Conservation (phyloP, 208 protist species). For the Porcisia deanei region DNA sequence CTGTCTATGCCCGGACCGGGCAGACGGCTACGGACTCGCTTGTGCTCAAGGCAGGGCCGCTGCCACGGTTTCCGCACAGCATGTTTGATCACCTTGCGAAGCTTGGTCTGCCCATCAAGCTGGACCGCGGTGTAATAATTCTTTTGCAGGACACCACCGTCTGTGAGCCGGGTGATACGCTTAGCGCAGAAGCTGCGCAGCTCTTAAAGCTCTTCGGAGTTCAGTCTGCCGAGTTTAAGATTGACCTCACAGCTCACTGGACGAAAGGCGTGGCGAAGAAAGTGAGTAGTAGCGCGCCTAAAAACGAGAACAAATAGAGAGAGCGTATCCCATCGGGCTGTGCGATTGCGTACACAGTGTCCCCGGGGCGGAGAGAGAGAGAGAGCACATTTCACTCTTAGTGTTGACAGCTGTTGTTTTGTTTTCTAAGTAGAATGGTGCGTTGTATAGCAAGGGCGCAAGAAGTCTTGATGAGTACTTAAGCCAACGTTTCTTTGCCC, state of each 20-base stretch:
- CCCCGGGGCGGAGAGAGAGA: background rate
- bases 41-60: constrained; percentile 67
- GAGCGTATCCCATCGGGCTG: background rate
- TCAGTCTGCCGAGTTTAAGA: constrained; percentile 82
- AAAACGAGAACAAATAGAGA: background rate
- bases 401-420: background rate
- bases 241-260: constrained; percentile 90
- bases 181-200: constrained; percentile 91
- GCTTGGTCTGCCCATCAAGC: constrained; percentile 90
- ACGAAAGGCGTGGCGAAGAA: constrained; percentile 81
- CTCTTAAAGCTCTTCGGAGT: constrained; percentile 90
- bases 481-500: background rate
- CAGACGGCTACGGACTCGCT: constrained; percentile 73
- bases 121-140: constrained; percentile 91
- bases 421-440: background rate
- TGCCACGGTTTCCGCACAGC: constrained; percentile 92
- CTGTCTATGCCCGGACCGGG: constrained; percentile 88
- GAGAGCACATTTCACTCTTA: background rate
- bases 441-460: background rate
- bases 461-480: background rate
- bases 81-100: constrained; percentile 93
- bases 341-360: background rate
- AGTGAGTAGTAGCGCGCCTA: constrained; percentile 28
- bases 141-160: constrained; percentile 90
- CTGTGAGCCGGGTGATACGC: constrained; percentile 85